Conservation (phyloP, 2,329 filamentous ascomycete species). For the Ceratocystis cubensis region DNA sequence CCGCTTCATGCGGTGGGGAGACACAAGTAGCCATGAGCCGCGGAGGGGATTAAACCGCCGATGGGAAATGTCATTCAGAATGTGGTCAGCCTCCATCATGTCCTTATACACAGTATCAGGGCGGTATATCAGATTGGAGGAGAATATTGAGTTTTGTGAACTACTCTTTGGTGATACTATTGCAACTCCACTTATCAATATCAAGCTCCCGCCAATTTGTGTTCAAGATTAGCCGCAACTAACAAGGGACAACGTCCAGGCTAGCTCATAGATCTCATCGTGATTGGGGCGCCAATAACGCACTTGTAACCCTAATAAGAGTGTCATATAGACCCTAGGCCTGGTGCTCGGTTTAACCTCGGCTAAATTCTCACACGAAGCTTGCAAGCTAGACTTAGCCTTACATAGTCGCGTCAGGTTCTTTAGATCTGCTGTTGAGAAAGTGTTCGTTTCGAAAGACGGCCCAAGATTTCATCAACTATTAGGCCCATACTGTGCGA, state of each 20-base stretch:
- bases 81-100: conserved; percentile 51
- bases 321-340: neutral
- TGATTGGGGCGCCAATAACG: neutral
- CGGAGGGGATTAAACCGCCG: conserved; percentile 84
- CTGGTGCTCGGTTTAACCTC: neutral
- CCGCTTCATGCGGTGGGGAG: conserved; percentile 88
- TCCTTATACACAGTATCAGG: conserved; percentile 21
- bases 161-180: neutral
- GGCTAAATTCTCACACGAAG: neutral
- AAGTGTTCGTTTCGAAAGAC: neutral
- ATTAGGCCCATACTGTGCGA: neutral
- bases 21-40: conserved; percentile 85
- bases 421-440: neutral
- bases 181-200: neutral
- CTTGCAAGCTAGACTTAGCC: neutral
- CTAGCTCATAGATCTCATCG: neutral
- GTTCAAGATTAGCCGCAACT: neutral
- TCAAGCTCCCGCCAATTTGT: neutral
- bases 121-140: no score
- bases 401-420: neutral
- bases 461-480: neutral
- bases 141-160: neutral
- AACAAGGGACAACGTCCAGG: neutral
- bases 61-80: conserved; percentile 93
- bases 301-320: neutral